Evolutionary conservation across 2,329 filamentous ascomycete genomes (phyloP).

Genomic region (Rachicladosporium sp.): DNA sequence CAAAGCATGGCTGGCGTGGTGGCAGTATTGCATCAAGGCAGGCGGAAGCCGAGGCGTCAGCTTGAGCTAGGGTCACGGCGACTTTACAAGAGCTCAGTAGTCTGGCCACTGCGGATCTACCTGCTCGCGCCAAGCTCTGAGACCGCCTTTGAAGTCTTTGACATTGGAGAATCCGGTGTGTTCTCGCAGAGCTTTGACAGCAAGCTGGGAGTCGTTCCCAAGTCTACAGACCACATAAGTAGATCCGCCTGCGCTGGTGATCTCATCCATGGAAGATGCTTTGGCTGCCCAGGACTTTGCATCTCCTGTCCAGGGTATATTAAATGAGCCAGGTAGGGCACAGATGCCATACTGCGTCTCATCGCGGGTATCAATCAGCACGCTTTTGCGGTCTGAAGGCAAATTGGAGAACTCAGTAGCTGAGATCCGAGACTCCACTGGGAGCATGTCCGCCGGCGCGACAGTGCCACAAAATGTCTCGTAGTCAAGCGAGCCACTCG

Average conservation of each 20-base stretch:
- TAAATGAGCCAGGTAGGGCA: slow-evolving; percentile 61
- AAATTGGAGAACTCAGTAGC: slow-evolving; percentile 2
- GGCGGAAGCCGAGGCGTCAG: slow-evolving; percentile 37
- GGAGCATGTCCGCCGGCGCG: not conserved
- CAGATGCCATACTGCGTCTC: slow-evolving; percentile 74
- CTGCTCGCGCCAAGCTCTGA: slow-evolving; percentile 58
- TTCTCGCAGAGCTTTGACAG: slow-evolving; percentile 45
- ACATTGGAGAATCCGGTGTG: not conserved
- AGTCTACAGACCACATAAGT: slow-evolving; percentile 53
- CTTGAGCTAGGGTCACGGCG: slow-evolving; percentile 17
- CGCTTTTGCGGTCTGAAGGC: slow-evolving; percentile 1
- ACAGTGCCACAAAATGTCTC: slow-evolving; percentile 68
- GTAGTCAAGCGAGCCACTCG: slow-evolving; percentile 63
- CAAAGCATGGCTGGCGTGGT: slow-evolving; percentile 45
- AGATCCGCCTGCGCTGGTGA: not conserved
- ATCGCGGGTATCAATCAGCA: slow-evolving; percentile 74
- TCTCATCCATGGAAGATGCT: not conserved
- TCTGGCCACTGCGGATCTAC: slow-evolving; percentile 50
- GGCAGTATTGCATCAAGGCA: slow-evolving; percentile 46
- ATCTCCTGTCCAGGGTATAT: slow-evolving; percentile 54
- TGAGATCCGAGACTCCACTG: not conserved
- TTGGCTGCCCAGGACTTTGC: slow-evolving; percentile 14
- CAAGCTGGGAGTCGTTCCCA: slow-evolving; percentile 68
- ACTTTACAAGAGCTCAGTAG: slow-evolving; percentile 29
- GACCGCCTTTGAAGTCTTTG: slow-evolving; percentile 57